Evolutionary conservation across 768 basidiomycete genomes (phyloP), one percentile per base, ranked within the genome.

Genomic region (Tephrocybe rancida): DNA sequence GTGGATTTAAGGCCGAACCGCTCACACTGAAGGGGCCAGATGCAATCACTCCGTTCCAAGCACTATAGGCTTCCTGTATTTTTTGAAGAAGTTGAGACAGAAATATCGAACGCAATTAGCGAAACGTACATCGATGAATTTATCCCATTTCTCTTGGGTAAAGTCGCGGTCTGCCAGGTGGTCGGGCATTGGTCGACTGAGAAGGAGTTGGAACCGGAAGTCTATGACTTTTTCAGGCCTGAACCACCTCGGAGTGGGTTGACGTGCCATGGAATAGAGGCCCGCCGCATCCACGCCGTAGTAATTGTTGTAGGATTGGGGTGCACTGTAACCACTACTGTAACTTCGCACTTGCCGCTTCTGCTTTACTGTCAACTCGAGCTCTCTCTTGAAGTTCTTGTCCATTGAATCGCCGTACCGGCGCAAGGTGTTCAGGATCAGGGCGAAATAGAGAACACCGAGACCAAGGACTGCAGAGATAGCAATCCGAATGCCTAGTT

Each of bases 401-500:
- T 78, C 75, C 67, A 75, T 66, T 2, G 60, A 52, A 14, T 70
- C 66, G 2, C 85, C 83, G 53, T 86, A 88, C 11, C 67, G 72
- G 25, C 76, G 65, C 56, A 88, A 73, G 1, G 84, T 85, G 44
- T 67, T 69, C 22, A 85, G 61, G 44, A 86, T 81, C 24, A 85
- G 64, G 8, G 32, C 54, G 46, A 84, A 75, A 60, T 86, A 84
- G 3, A 84, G 41, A 1, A 85, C 27, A 0, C 84, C 86, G 22
- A 87, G 56, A 9, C 8, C 34, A 41, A 42, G 27, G 22, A 85
- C 64, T 2, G 61, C 61, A 0, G 88, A 83, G 44, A 90, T 70
- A 0, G 69, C 75, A 25, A 87, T 71, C 18, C 88, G 81, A 1
- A 84, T 77, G 3, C 73, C 82, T 3, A 87, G 66, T 1, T 74